phyloP scores from a whole-genome alignment of 2,329 filamentous ascomycete genomes.

The Stromatinia cepivora region DNA sequence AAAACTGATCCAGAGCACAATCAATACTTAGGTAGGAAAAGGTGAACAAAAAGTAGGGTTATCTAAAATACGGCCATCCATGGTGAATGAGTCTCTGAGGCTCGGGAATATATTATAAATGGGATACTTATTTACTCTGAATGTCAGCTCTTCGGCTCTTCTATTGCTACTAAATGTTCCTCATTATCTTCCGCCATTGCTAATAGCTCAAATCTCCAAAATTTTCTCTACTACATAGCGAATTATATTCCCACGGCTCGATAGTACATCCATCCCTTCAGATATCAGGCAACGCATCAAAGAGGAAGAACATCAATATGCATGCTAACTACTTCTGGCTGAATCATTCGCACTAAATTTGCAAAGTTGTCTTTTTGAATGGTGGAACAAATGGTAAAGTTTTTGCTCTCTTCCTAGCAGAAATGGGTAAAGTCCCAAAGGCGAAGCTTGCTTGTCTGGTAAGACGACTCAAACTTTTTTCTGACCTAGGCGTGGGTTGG shows the following conservation, averaged over 20 bases:
- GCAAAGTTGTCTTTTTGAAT: conserved; percentile 14
- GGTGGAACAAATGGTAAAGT: conserved; percentile 21
- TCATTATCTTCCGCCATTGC: neutral
- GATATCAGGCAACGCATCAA: neutral
- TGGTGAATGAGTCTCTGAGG: neutral
- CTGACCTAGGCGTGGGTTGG: neutral
- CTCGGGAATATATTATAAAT: neutral
- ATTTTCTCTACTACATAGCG: neutral
- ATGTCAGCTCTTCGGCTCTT: neutral
- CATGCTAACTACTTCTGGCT: neutral
- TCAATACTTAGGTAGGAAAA: too few species aligned
- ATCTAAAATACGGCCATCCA: neutral
- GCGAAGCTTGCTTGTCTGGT: conserved; percentile 18
- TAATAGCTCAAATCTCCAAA: neutral
- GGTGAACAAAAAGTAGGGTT: neutral
- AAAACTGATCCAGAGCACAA: neutral
- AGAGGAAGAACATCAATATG: neutral
- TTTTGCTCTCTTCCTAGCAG: conserved; percentile 18
- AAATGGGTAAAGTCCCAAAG: conserved; percentile 13
- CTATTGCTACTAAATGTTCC: neutral
- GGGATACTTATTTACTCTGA: neutral
- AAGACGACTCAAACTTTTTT: conserved; percentile 20
- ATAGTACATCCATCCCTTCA: neutral
- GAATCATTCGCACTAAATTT: neutral
- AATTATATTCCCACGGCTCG: too few species aligned